phyloP scores from a whole-genome alignment of 371 early-diverging fungal species.

The Batrachochytrium dendrobatidis region DNA sequence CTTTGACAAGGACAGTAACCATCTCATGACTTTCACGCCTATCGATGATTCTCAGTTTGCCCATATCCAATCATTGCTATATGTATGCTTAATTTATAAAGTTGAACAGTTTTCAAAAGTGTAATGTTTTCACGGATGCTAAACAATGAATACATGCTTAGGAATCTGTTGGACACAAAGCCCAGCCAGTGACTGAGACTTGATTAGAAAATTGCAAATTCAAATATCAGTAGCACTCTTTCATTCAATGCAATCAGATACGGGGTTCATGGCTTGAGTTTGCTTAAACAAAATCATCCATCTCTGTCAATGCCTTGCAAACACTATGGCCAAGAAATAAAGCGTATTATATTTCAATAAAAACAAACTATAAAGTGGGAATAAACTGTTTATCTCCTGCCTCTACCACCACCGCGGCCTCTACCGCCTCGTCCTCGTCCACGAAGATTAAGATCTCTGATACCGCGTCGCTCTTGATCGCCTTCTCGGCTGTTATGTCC shows the following conservation, averaged over 20 bases:
- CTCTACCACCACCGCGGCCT: neutral
- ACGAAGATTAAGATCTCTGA: neutral
- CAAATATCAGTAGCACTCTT: too few relatives aligned
- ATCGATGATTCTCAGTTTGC: constrained; percentile 25
- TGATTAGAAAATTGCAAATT: too few relatives aligned
- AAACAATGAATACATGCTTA: too few relatives aligned
- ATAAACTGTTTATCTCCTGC: too few relatives aligned
- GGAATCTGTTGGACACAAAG: too few relatives aligned
- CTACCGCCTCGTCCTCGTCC: neutral
- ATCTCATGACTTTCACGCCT: constrained; percentile 22
- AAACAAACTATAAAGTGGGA: neutral
- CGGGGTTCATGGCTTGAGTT: neutral
- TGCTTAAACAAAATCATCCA: neutral
- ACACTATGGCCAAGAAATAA: neutral
- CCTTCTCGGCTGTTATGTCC: neutral
- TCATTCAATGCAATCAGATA: too few relatives aligned
- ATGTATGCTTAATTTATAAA: too few relatives aligned
- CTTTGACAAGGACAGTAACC: constrained; percentile 36
- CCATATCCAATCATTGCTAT: constrained; percentile 14
- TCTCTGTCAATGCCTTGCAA: neutral
- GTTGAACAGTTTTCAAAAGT: too few relatives aligned
- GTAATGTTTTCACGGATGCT: too few relatives aligned
- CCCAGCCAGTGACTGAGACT: too few relatives aligned
- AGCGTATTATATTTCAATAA: neutral
- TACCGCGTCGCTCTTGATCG: neutral